Evolutionary conservation across 768 basidiomycete species (phyloP).

Genomic region (Pisolithus tinctorius): DNA sequence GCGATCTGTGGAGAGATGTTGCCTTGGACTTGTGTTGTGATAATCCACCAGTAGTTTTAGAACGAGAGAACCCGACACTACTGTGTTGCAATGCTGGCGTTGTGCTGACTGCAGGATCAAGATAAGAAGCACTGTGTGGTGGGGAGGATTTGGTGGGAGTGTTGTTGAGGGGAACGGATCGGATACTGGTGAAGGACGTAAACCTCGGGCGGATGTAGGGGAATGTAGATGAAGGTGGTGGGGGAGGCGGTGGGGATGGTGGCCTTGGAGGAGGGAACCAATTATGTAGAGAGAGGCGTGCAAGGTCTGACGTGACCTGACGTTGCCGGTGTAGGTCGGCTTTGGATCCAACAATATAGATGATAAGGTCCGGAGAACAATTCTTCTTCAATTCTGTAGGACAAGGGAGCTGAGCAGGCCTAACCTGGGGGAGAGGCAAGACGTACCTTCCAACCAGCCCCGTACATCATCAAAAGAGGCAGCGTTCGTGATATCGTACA

Average conservation of each 20-base stretch:
- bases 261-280: conserved; percentile 84
- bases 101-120: conserved; percentile 52
- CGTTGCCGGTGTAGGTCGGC: conserved; percentile 69
- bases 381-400: conserved; percentile 81
- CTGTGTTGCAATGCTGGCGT: conserved; percentile 49
- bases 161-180: conserved; percentile 52
- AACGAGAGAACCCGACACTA: conserved; percentile 39
- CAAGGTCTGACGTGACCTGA: conserved; percentile 75
- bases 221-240: conserved; percentile 39
- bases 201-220: conserved; percentile 31
- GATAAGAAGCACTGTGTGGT: conserved; percentile 55
- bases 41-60: conserved; percentile 39
- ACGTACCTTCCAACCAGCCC: conserved; percentile 83
- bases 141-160: conserved; percentile 39
- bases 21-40: conserved; percentile 10
- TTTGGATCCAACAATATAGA: conserved; percentile 94
- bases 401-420: conserved; percentile 4
- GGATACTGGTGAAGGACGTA: conserved; percentile 40
- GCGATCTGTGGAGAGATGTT: conserved; percentile 17
- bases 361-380: conserved; percentile 80
- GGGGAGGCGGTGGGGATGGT: conserved; percentile 58
- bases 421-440: background rate
- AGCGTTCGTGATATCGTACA: conserved; percentile 93
- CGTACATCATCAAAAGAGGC: conserved; percentile 85
- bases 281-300: conserved; percentile 73